Evolutionary conservation across 345 rosid species (phyloP).

Genomic region (Hibiscus tridactylites): DNA sequence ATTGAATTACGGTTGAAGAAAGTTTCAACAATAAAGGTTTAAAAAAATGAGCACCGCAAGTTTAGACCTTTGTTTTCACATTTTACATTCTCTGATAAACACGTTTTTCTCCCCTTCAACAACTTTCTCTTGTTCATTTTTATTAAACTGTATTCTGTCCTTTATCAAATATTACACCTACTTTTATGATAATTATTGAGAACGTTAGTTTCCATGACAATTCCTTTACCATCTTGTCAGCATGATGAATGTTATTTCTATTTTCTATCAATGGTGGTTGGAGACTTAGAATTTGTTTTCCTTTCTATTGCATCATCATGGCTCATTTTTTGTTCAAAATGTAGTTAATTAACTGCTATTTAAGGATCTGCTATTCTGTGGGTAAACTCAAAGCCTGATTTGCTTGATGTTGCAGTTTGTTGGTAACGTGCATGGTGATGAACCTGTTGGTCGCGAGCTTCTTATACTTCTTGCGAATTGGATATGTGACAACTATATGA

Average conservation of each 20-base stretch:
- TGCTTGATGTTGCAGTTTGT: slow-evolving; percentile 46
- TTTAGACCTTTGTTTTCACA: neutral
- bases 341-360: neutral
- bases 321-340: neutral
- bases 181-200: neutral
- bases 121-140: neutral
- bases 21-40: neutral
- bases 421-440: slow-evolving; percentile 96
- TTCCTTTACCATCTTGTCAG: neutral
- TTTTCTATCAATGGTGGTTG: neutral
- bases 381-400: slow-evolving; percentile 12
- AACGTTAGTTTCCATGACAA: neutral
- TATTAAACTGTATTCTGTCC: neutral
- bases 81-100: neutral
- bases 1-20: neutral
- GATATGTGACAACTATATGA: slow-evolving; percentile 76
- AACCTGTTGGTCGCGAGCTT: slow-evolving; percentile 94
- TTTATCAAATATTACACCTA: neutral
- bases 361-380: neutral
- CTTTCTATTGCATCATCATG: neutral
- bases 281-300: neutral
- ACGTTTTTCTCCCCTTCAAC: neutral
- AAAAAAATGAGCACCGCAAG: neutral
- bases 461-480: slow-evolving; percentile 72
- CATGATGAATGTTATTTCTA: neutral